phyloP scores from a whole-genome alignment of 176 grass and related monocot genomes.

The sorghum (Sorghum bicolor) region Sorghum_bicolor_NCBIv3 NC_012877.2:1756501-1757000 shows the following conservation, averaged over 20 bases:
- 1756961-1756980: background rate
- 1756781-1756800: background rate
- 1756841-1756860: background rate
- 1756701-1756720: background rate
- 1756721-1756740: background rate
- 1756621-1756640: background rate
- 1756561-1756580: background rate
- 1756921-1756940: background rate
- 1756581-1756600: background rate
- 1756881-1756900: background rate
- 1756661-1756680: background rate
- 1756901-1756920: background rate
- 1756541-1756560: too few relatives aligned
- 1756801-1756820: background rate
- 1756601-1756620: background rate
- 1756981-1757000: background rate
- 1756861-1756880: too few relatives aligned
- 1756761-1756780: background rate
- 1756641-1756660: background rate
- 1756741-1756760: background rate
- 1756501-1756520: background rate
- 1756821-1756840: background rate
- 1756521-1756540: too few relatives aligned
- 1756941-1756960: background rate
- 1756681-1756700: background rate